Evolutionary conservation across 352 stramenopile species (phyloP).

Genomic region (Pythium phragmitis): DNA sequence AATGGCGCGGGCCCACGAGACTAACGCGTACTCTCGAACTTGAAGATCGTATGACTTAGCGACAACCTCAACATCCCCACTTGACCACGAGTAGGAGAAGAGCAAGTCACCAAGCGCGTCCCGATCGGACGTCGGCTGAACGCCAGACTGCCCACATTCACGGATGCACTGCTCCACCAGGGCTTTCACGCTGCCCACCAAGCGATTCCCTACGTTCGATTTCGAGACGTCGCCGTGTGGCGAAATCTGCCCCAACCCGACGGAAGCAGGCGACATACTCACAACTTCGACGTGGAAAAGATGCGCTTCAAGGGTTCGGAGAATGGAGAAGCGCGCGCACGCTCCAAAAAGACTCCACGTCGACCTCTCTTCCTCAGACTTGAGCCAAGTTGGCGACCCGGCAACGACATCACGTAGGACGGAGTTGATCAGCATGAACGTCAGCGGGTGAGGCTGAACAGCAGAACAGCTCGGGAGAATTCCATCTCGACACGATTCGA

Average conservation of each 20-base stretch:
- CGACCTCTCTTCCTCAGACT: conserved; percentile 14
- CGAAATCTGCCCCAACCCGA: conserved; percentile 74
- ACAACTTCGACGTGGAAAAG: conserved; percentile 86
- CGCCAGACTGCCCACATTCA: conserved; percentile 20
- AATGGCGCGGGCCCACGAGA: conserved; percentile 68
- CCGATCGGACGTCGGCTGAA: conserved; percentile 7
- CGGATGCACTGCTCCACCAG: conserved; percentile 58
- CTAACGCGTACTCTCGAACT: conserved; percentile 68
- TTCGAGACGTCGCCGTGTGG: conserved; percentile 25
- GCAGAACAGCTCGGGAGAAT: conserved; percentile 60
- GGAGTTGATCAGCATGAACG: conserved; percentile 88
- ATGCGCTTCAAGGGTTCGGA: conserved; percentile 75
- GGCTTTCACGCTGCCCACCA: conserved; percentile 71
- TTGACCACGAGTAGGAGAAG: conserved; percentile 37
- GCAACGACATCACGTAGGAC: conserved; percentile 55
- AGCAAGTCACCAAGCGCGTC: conserved; percentile 50
- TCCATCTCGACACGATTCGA: conserved; percentile 65
- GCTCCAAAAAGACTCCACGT: conserved; percentile 57
- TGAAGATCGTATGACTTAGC: conserved; percentile 49
- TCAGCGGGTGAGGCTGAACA: conserved; percentile 80
- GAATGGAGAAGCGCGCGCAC: conserved; percentile 59
- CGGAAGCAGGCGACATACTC: conserved; percentile 72
- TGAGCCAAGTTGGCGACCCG: conserved; percentile 28
- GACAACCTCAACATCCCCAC: conserved; percentile 39
- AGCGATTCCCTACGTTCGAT: conserved; percentile 42